Conservation (phyloP, 345 rosid genomes). For the Aquilaria malaccensis region DNA sequence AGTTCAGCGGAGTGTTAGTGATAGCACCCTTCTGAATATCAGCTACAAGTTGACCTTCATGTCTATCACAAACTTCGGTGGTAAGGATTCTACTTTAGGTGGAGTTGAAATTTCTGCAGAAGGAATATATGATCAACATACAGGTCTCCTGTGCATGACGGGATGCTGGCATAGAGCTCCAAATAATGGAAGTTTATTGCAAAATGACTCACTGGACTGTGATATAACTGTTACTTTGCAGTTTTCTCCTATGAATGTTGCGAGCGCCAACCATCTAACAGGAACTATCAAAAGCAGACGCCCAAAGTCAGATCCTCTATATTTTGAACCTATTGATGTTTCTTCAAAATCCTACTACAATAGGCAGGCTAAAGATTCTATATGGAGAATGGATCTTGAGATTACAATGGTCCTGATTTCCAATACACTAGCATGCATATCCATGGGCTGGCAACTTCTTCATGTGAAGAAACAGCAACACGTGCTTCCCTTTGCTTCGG, state of each 20-base stretch:
- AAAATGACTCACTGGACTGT: conserved; percentile 46
- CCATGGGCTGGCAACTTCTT: conserved; percentile 64
- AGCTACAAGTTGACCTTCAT: conserved; percentile 52
- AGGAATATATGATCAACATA: conserved; percentile 55
- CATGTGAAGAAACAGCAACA: conserved; percentile 69
- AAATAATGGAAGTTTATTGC: conserved; percentile 13
- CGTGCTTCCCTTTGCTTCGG: conserved; percentile 59
- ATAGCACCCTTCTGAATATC: conserved; percentile 42
- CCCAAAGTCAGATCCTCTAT: conserved; percentile 51
- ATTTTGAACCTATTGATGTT: conserved; percentile 48
- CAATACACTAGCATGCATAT: conserved; percentile 63
- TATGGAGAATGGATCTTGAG: conserved; percentile 94
- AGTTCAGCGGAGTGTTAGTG: conserved; percentile 17
- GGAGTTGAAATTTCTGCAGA: conserved; percentile 56
- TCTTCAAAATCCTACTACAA: conserved; percentile 48
- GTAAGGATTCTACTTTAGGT: conserved; percentile 16
- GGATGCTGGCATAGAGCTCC: conserved; percentile 49
- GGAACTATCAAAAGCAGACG: conserved; percentile 69
- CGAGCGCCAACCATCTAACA: conserved; percentile 35
- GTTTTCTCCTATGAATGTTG: conserved; percentile 52
- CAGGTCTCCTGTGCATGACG: conserved; percentile 76
- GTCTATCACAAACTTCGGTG: conserved; percentile 19
- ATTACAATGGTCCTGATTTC: conserved; percentile 65
- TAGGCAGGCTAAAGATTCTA: conserved; percentile 59
- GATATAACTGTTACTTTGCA: conserved; percentile 42